Base-by-base conservation (phyloP, 2,329 filamentous ascomycete genomes). In the Xylaria sp. region DNA sequence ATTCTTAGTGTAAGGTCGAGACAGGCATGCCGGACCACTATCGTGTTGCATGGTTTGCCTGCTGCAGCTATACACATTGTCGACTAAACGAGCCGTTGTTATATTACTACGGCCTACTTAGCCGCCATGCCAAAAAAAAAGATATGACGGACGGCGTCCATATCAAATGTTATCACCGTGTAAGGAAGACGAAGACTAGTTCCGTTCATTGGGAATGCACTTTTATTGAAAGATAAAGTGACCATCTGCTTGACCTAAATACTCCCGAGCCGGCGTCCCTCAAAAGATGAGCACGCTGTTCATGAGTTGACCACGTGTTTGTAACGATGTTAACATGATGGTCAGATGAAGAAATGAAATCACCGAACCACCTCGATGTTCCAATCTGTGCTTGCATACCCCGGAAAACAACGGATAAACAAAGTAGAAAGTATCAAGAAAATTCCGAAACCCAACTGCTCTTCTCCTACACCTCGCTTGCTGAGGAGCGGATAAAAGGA, bases 391-490 rank as follows among this genome's bases (percentile, higher is more conserved):
- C 39, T 56, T 7, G 32, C 41, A 12, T n/a, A 6, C 39, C 1
- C 15, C 8, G 4, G 20, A 41, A 6, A 9, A 10, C 15, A 18
- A 23, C 34, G 10, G 52, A 34, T 51, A 13, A 34, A 50, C 44
- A 60, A 32, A 4, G 48, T 34, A 25, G 65, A 41, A 55, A 20
- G 13, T 18, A 61, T 25, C 2, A 25, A 55, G 23, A 52, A 37
- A 63, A 25, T 46, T 46, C n/a, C n/a, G 54, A 63, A 44, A 58
- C 55, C 2, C 54, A 32, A 25, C 13, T 41, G 10, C 61, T 28
- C 18, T n/a, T 41, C 59, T 34, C 51, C 51, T 41, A 37, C 51
- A 15, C 61, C 56, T 61, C 66, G 58, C 41, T 66, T 69, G 20
- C 63, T 61, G 63, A 63, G 48, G 44, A 64, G 20, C 28, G 60